Conservation (phyloP, 2,329 filamentous ascomycete species). For the Tetracladium maxilliforme region DNA sequence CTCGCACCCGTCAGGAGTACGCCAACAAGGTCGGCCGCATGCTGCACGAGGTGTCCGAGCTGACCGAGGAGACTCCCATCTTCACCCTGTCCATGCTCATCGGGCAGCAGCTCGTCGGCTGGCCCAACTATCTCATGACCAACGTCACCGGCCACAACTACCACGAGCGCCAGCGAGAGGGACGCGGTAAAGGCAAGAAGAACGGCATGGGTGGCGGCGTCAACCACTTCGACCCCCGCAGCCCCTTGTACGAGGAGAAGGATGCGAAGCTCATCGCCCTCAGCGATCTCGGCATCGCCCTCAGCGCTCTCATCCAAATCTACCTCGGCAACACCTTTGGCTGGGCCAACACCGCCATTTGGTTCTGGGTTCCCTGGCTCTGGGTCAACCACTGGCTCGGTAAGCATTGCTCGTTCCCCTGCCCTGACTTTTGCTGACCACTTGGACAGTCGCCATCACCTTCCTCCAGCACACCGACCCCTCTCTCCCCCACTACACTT, state of each 20-base stretch:
- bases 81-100: constrained; percentile 62
- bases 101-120: constrained; percentile 78
- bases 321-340: constrained; percentile 65
- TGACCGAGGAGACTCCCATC: constrained; percentile 89
- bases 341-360: constrained; percentile 75
- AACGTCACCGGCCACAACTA: constrained; percentile 96
- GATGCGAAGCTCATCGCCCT: constrained; percentile 77
- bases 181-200: constrained; percentile 80
- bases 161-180: constrained; percentile 83
- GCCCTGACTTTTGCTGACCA: constrained; percentile 10
- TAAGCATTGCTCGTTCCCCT: constrained; percentile 32
- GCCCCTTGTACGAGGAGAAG: constrained; percentile 82
- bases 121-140: constrained; percentile 79
- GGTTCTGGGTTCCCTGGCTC: constrained; percentile 90
- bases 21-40: constrained; percentile 60
- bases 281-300: constrained; percentile 64
- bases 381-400: constrained; percentile 99
- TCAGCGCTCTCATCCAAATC: constrained; percentile 47
- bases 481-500: constrained; percentile 80
- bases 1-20: constrained; percentile 73
- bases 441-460: constrained; percentile 75
- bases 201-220: constrained; percentile 73
- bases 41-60: constrained; percentile 70
- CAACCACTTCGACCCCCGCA: constrained; percentile 86
- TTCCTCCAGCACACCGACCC: constrained; percentile 97